These are phyloP conservation scores for Suillus lakei DNA, from an alignment of 768 basidiomycete species.

Conservation along the genomic window DNA sequence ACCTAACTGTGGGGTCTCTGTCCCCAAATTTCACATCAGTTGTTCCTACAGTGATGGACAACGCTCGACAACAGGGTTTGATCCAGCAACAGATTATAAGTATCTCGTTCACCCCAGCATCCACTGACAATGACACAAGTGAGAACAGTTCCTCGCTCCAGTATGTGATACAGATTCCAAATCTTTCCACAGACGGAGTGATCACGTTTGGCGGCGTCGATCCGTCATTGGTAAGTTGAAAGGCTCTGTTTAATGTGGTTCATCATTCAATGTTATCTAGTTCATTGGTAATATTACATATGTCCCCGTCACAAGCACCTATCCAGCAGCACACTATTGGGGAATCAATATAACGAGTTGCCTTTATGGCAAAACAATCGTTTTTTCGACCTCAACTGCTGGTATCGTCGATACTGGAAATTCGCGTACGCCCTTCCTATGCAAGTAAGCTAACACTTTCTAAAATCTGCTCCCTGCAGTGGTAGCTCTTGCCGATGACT, in stretches of 20 bases:
- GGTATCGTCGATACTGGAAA: not conserved
- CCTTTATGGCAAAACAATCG: not conserved
- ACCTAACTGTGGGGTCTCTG: not conserved
- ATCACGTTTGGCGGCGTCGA: not conserved
- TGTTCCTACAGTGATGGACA: not conserved
- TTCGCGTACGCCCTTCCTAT: not conserved
- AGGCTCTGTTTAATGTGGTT: not conserved
- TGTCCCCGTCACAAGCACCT: not conserved
- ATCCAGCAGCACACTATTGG: not conserved
- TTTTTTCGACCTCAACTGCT: not conserved
- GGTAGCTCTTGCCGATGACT: conserved; percentile 1
- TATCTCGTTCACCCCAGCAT: not conserved
- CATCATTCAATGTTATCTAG: not conserved
- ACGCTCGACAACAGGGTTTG: not conserved
- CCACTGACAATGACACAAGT: not conserved
- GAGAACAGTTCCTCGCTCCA: not conserved
- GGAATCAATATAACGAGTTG: not conserved
- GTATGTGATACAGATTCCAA: not conserved
- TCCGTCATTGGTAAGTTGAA: not conserved
- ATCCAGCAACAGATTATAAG: not conserved
- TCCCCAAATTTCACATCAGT: not conserved
- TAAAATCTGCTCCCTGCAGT: not conserved
- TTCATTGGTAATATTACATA: not conserved
- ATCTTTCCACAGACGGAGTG: not conserved
- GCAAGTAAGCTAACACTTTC: not conserved